These are phyloP conservation scores for Penicillium sp. DNA, from an alignment of 2,329 filamentous ascomycete species.

Conservation along the genomic window DNA sequence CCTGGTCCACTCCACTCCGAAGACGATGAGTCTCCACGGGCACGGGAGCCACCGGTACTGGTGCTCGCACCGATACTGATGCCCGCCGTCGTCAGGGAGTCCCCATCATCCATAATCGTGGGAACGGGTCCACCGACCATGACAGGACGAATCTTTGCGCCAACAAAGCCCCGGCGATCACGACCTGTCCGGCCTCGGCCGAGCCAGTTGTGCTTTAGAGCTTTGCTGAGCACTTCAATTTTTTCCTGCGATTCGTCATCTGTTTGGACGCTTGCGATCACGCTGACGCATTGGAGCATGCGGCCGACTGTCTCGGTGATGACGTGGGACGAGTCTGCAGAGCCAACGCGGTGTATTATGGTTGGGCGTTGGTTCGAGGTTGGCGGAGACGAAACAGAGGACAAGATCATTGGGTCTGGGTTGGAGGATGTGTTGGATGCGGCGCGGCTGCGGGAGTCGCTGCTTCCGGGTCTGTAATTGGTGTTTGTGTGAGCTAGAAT, in stretches of 20 bases:
- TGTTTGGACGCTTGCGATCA: constrained; percentile 74
- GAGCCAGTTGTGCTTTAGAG: constrained; percentile 96
- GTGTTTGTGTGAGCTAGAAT: constrained; percentile 13
- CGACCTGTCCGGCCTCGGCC: constrained; percentile 85
- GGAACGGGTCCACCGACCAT: constrained; percentile 27
- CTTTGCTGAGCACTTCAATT: constrained; percentile 79
- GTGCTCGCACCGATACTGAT: constrained; percentile 26
- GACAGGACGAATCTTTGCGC: constrained; percentile 53
- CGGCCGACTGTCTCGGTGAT: constrained; percentile 93
- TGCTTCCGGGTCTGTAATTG: constrained; percentile 18
- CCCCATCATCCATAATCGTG: constrained; percentile 24
- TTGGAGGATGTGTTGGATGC: constrained; percentile 76
- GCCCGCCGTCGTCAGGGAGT: constrained; percentile 23
- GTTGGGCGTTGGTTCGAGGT: constrained; percentile 28
- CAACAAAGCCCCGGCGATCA: constrained; percentile 87
- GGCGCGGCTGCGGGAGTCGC: constrained; percentile 65
- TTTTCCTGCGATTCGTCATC: constrained; percentile 73
- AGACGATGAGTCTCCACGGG: constrained; percentile 23
- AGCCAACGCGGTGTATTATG: constrained; percentile 33
- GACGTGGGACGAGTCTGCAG: constrained; percentile 57
- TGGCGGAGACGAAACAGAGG: constrained; percentile 42
- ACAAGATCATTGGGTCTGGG: constrained; percentile 45
- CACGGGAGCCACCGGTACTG: constrained; percentile 21
- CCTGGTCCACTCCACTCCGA: constrained; percentile 25
- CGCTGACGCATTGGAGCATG: constrained; percentile 95